Base-by-base conservation (phyloP, 768 basidiomycete genomes). In the Suillus subluteus region DNA sequence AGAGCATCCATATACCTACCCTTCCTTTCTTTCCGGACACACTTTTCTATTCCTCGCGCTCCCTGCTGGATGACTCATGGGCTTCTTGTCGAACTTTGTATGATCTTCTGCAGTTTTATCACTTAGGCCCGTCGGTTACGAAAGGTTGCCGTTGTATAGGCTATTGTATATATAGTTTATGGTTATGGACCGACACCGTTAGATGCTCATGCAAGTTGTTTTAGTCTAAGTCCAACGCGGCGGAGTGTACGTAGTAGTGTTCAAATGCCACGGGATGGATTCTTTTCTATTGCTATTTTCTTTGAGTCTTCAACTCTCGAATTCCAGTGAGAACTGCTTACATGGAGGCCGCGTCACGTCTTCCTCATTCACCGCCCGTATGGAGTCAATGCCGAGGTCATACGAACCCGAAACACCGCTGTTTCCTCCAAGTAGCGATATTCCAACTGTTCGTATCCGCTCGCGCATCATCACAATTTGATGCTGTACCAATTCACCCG, bases 391-490 rank as follows among this genome's bases (percentile, higher is more conserved):
- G 4, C 91, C 92, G 0, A 97, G 84, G 70, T 96, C 95, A 71
- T 91, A 97, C 35, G 81, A 80, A 2, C 95, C 95, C 50, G 88
- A 82, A 11, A 87, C 81, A 16, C 88, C 86, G 64, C 91, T 88
- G 64, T 92, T 94, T 2, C 94, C 93, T 15, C 95, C 96, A 5
- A 99, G 81, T 18, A 98, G 79, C 1, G 94, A 94, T 43, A 98
- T 90, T 1, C 96, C 96, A 21, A 98, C 82, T 6, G 92, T 92
- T 59, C 91, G 84, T 18, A 99, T 79, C 55, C 85, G 87, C 61
- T 92, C 88, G 16, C 86, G 84, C 73, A 87, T 84, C 90, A 98
- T 96, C 52, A 78, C 78, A 32, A 96, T 87, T 69, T 94, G 91
- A 41, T 85, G 82, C 61, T 87, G 83, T 3, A 90, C 85, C 64